These are phyloP conservation scores for Chalciporus chontae DNA, from an alignment of 768 basidiomycete species.

Conservation along the genomic window DNA sequence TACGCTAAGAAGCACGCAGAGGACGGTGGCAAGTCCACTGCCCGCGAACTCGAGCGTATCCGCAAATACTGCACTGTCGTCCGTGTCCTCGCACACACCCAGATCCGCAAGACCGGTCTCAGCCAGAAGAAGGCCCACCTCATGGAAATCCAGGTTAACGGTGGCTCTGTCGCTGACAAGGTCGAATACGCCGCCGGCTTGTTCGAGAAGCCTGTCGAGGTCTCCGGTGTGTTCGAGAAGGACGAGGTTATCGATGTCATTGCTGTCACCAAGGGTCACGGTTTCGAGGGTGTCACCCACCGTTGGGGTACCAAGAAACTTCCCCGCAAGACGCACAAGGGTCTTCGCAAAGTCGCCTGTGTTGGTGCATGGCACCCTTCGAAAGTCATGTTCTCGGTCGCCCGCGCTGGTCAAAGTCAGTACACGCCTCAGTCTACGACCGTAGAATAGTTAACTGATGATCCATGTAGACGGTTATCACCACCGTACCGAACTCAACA, in stretches of 20 bases:
- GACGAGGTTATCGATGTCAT: slow-evolving; percentile 96
- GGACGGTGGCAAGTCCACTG: slow-evolving; percentile 85
- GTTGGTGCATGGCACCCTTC: slow-evolving; percentile 98
- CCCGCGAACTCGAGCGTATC: slow-evolving; percentile 97
- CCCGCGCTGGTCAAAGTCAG: slow-evolving; percentile 99
- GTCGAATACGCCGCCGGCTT: slow-evolving; percentile 90
- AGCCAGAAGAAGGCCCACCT: slow-evolving; percentile 99
- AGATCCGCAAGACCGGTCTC: slow-evolving; percentile 96
- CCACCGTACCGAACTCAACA: slow-evolving; percentile 97
- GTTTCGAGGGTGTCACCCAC: slow-evolving; percentile 99
- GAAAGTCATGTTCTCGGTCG: slow-evolving; percentile 99
- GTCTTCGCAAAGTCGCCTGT: slow-evolving; percentile 99
- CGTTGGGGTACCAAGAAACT: slow-evolving; percentile 99
- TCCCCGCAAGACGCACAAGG: slow-evolving; percentile 98
- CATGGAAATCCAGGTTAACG: slow-evolving; percentile 99
- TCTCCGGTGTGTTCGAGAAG: slow-evolving; percentile 87
- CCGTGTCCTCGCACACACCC: slow-evolving; percentile 98
- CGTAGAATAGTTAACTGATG: slow-evolving; percentile 2
- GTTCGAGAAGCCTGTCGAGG: slow-evolving; percentile 95
- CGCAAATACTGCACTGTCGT: slow-evolving; percentile 99
- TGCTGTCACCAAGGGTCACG: slow-evolving; percentile 98
- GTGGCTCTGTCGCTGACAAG: slow-evolving; percentile 94
- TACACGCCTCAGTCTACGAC: slow-evolving; percentile 17
- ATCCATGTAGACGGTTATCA: slow-evolving; percentile 78
- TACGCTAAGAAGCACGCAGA: slow-evolving; percentile 99